phyloP scores from a whole-genome alignment of 306 rosid species.

The Vachellia collinsii region DNA sequence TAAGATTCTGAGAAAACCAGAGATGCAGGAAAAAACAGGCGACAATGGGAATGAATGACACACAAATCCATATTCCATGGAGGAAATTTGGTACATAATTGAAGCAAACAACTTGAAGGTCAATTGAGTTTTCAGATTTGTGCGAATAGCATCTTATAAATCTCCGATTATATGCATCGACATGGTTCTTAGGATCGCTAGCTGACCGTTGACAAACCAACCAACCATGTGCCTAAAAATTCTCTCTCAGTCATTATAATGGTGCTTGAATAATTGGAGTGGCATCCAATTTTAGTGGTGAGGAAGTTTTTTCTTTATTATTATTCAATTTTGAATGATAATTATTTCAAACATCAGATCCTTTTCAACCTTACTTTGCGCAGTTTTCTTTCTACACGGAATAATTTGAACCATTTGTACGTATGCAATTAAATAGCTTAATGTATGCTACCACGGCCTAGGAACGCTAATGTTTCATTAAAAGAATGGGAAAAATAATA shows the following conservation, averaged over 20 bases:
- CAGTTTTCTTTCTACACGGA: too few species aligned
- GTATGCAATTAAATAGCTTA: too few species aligned
- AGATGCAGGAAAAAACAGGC: neutral
- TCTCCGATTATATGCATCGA: neutral
- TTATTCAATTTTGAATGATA: too few species aligned
- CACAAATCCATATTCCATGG: slow-evolving; percentile 1
- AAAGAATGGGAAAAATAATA: too few species aligned
- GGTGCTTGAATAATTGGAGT: too few species aligned
- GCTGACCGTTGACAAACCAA: neutral
- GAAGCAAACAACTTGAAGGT: neutral
- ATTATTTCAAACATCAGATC: neutral
- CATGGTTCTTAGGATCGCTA: neutral
- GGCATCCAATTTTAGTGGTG: neutral
- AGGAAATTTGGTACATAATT: neutral
- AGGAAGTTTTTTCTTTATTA: too few species aligned
- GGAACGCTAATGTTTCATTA: too few species aligned
- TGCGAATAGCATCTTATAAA: neutral
- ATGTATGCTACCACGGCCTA: too few species aligned
- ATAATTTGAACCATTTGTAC: too few species aligned
- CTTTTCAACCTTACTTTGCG: neutral
- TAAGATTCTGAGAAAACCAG: neutral
- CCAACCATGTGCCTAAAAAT: neutral
- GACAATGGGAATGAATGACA: neutral
- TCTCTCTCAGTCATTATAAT: too few species aligned
- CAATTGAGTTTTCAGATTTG: neutral